phyloP scores from a whole-genome alignment of 495 filamentous ascomycete genomes.

The Aspergillus olivimuriae region DNA sequence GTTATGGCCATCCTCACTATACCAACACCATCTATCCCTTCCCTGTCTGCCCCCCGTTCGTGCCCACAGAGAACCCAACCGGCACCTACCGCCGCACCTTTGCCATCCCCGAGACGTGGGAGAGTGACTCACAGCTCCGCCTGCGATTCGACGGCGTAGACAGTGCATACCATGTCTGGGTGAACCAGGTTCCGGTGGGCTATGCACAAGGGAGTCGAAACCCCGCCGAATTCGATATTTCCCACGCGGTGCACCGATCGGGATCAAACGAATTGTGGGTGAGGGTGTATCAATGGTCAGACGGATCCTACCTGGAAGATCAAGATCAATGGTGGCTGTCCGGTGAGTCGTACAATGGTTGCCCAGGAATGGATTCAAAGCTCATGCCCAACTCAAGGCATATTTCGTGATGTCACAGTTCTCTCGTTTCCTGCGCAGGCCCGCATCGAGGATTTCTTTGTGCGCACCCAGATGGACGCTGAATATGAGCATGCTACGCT shows the following conservation, averaged over 20 bases:
- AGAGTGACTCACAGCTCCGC: slow-evolving; percentile 42
- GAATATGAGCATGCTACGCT: slow-evolving; percentile 50
- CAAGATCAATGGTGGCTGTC: slow-evolving; percentile 56
- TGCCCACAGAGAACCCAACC: slow-evolving; percentile 55
- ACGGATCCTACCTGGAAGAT: slow-evolving; percentile 61
- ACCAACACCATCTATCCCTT: slow-evolving; percentile 60
- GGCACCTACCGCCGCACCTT: slow-evolving; percentile 55
- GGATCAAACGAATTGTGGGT: slow-evolving; percentile 48
- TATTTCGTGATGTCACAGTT: slow-evolving; percentile 62
- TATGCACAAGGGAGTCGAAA: slow-evolving; percentile 64
- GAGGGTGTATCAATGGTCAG: slow-evolving; percentile 56
- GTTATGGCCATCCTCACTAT: slow-evolving; percentile 57
- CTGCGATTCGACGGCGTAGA: slow-evolving; percentile 63
- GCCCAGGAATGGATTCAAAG: neutral
- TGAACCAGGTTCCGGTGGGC: slow-evolving; percentile 52
- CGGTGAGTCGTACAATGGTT: slow-evolving; percentile 17
- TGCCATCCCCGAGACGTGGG: slow-evolving; percentile 34
- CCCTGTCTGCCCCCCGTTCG: slow-evolving; percentile 51
- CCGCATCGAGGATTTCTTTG: slow-evolving; percentile 53
- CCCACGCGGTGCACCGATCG: slow-evolving; percentile 29
- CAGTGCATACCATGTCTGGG: slow-evolving; percentile 58
- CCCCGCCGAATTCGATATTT: slow-evolving; percentile 57
- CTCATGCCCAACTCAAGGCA: too few species aligned
- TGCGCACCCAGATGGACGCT: slow-evolving; percentile 48
- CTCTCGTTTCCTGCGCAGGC: slow-evolving; percentile 44